phyloP scores from a whole-genome alignment of 164 flowering plant genomes.

The Aristolochia californica region DNA sequence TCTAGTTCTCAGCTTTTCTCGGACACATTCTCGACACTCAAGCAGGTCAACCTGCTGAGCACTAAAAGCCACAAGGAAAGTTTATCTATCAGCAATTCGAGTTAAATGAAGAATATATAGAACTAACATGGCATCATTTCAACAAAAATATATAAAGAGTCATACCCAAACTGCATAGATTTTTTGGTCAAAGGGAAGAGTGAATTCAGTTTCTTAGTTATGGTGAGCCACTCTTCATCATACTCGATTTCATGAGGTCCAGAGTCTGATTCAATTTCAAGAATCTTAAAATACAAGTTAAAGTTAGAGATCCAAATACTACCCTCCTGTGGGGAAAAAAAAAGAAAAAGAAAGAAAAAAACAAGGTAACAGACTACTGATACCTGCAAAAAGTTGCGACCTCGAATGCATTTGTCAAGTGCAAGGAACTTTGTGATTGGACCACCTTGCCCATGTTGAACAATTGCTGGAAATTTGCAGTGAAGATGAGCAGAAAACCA shows the following conservation, averaged over 20 bases:
- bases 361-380: too few relatives aligned
- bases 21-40: constrained; percentile 59
- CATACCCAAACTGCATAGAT: constrained; percentile 22
- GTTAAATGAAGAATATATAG: background rate
- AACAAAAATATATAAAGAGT: too few relatives aligned
- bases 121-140: background rate
- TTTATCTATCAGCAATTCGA: background rate
- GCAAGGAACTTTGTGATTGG: constrained; percentile 88
- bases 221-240: constrained; percentile 97
- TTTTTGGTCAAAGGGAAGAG: constrained; percentile 45
- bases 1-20: constrained; percentile 37
- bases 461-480: constrained; percentile 85
- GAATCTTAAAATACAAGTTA: constrained; percentile 29
- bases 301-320: background rate
- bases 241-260: constrained; percentile 77
- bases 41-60: constrained; percentile 29
- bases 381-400: constrained; percentile 85
- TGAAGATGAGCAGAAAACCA: constrained; percentile 99
- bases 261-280: constrained; percentile 71
- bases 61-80: constrained; percentile 21
- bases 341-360: background rate
- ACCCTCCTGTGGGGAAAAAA: background rate
- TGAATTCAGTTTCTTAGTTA: constrained; percentile 53
- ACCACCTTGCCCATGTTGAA: constrained; percentile 79
- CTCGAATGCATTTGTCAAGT: constrained; percentile 83